A percentile compares a stretch with the other conserved stretches of the same genome.
These are phyloP conservation scores for Neospora caninum DNA, from an alignment of 169 alveolate species.

Conservation along the genomic window DNA sequence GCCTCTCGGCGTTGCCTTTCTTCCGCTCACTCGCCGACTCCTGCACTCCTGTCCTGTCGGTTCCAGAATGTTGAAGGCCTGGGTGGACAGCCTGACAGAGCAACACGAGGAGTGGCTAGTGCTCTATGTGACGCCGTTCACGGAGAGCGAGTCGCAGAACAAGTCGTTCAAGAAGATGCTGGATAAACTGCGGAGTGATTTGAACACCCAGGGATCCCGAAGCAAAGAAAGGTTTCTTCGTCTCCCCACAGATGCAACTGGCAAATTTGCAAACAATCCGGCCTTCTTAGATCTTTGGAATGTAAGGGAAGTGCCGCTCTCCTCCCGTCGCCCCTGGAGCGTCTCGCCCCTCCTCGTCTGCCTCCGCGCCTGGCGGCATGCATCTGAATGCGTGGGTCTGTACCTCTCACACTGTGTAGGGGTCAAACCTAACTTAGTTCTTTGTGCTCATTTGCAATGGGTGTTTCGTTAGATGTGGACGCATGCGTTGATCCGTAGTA, in stretches of 20 bases:
- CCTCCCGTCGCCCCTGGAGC: not conserved
- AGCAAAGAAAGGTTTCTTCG: slow-evolving; percentile 52
- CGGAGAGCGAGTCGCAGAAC: slow-evolving; percentile 31
- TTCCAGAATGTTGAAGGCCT: slow-evolving; percentile 29
- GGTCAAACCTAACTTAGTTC: too few species aligned
- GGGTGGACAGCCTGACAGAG: slow-evolving; percentile 56
- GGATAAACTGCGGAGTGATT: slow-evolving; percentile 40
- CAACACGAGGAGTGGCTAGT: slow-evolving; percentile 65
- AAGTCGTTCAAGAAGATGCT: slow-evolving; percentile 29
- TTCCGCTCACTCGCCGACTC: too few species aligned
- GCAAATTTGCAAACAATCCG: not conserved
- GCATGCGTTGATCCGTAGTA: too few species aligned
- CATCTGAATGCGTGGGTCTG: too few species aligned
- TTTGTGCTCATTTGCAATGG: too few species aligned
- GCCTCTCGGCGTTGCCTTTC: too few species aligned
- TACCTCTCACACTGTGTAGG: too few species aligned
- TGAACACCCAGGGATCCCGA: slow-evolving; percentile 27
- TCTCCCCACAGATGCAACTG: slow-evolving; percentile 40
- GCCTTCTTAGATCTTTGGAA: slow-evolving; percentile 48
- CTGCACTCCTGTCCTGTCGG: not conserved
- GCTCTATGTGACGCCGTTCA: slow-evolving; percentile 29
- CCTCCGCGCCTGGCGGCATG: too few species aligned
- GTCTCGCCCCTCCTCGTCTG: too few species aligned
- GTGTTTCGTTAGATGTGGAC: too few species aligned
- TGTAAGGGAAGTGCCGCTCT: not conserved